Evolutionary conservation across 78 protist species (phyloP), one percentile per base, ranked within the genome.

Genomic region (Protostelium mycophagum): DNA sequence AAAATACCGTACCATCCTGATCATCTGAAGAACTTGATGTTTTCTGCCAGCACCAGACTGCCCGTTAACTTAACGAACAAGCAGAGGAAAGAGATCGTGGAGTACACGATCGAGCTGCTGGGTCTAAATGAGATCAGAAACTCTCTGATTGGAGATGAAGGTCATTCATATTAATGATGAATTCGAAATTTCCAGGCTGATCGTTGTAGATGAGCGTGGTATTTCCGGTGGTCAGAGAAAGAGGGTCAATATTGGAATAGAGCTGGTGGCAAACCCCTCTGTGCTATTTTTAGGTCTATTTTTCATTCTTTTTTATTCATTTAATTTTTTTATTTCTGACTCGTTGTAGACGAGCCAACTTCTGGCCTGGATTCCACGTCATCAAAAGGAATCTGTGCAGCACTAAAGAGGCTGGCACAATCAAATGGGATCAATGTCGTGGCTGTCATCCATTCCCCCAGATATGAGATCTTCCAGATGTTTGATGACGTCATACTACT

Each of bases 401-500:
- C 96, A 0, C 87, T 91, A 0, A 86, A 88, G 34, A 92, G 90
- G 34, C 88, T 94, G 96, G 87, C 88, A 36, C 86, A 87, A 36
- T 86, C 91, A 36, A 90, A 89, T 34, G 91, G 91, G 85, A 87
- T 94, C 38, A 91, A 93, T 0, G 63, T 94, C 34, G 93, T 94
- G 36, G 90, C 94, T 83, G 91, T 93, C 28, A 88, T 94, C 31
- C 96, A 94, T 90, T 93, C 90, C 63, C 94, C 94, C 28, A 38
- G 95, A n/a, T 88, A 93, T 1, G 88, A 87, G 0, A 86, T 97
- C 38, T 93, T 94, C 88, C 38, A 90, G 85, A 35, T 93, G 89
- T 94, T 97, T 34, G 97, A 96, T 83, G 83, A 88, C 36, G 73
- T 98, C 51, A 37, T 96, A 35, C 85, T 98, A 28, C 90, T 98